Percentiles rank a stretch among this genome's conserved stretches.
phyloP scores from a whole-genome alignment of 78 protist species.

The Salpingoeca rosetta region DNA sequence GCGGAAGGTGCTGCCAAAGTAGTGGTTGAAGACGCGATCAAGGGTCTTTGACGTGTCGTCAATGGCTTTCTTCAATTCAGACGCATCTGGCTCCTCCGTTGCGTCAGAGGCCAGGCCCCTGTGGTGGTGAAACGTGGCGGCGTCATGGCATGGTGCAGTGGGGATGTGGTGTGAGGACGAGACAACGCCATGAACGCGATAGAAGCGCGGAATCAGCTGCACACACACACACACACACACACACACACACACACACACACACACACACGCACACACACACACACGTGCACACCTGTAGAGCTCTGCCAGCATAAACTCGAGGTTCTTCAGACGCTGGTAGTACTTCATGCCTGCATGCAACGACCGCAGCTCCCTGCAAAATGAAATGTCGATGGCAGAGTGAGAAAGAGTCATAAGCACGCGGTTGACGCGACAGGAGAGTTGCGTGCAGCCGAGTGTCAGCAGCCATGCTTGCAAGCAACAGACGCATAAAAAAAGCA shows the following conservation, averaged over 20 bases:
- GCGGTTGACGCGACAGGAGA: too few relatives aligned
- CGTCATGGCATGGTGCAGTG: too few relatives aligned
- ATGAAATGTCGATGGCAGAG: not conserved
- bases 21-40: slow-evolving; percentile 26
- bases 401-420: not conserved
- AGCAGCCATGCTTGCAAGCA: too few relatives aligned
- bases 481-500: not conserved
- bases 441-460: too few relatives aligned
- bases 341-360: not conserved
- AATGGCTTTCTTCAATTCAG: not conserved
- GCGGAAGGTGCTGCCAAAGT: slow-evolving; percentile 47
- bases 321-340: slow-evolving; percentile 16
- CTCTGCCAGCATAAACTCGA: slow-evolving; percentile 54
- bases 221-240: too few relatives aligned
- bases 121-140: too few relatives aligned
- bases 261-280: too few relatives aligned
- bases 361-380: slow-evolving; percentile 21
- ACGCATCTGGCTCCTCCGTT: slow-evolving; percentile 17
- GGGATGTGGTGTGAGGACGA: too few relatives aligned
- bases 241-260: too few relatives aligned
- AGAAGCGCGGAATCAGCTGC: too few relatives aligned
- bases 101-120: slow-evolving; percentile 39
- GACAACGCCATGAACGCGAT: too few relatives aligned
- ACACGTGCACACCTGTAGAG: too few relatives aligned
- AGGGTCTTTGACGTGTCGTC: not conserved